Evolutionary conservation across 805 yeast genomes (phyloP), one percentile per base, ranked within the genome.

Genomic region (Yueomyces sinensis): DNA sequence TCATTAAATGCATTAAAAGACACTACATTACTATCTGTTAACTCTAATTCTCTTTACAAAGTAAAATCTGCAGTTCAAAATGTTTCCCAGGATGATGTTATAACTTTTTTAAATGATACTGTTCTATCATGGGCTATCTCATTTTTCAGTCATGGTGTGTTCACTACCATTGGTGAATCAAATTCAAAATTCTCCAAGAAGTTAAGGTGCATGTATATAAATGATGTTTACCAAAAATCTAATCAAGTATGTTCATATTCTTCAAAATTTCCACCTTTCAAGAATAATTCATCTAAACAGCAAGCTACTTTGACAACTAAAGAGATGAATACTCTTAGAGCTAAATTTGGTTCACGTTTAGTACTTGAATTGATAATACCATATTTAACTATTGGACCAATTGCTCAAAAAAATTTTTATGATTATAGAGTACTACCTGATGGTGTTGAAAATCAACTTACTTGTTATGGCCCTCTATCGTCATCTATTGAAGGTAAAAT

Each of bases 401-500:
- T 79, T 0, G 44, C 77, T 6, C 62, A 65, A 29, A 72, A 78
- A 1, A 81, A 77, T 46, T 59, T 68, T 28, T 76, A 58, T 41
- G 91, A 80, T 40, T 74, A 73, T 46, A 61, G 91, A 37, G 52
- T 68, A 1, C 49, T 74, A 17, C 56, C 61, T 20, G 22, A 35
- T 4, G 32, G 40, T 5, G 52, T 51, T n/a, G 55, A 56, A 16
- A 22, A 40, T 0, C 45, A 41, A 4, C 50, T 68, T 17, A 47
- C 54, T 9, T 65, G 66, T 24, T 56, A 63, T 30, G 91, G 89
- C 1, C 66, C 80, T 24, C 49, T 79, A 6, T 62, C 72, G 0
- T 77, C 77, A 36, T 60, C 76, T 2, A 38, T 74, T 33, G 89
- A 80, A 39, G 60, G 74, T 19, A 79, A 79, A 50, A 42, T 77